These are phyloP conservation scores for Pterocarpus santalinus DNA, from an alignment of 306 rosid species.

Conservation along the genomic window DNA sequence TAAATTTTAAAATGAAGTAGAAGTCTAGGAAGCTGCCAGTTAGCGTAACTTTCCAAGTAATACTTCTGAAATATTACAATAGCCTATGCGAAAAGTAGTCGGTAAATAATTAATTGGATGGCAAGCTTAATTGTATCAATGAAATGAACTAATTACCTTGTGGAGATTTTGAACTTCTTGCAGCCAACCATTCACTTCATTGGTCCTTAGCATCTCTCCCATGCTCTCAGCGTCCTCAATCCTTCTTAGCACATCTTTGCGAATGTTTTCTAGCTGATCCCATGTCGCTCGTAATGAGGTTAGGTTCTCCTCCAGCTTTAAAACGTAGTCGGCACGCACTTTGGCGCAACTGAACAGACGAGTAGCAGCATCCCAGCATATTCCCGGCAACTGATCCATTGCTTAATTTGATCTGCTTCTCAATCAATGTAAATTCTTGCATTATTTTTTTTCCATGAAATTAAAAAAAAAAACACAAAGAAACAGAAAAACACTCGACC, in stretches of 20 bases:
- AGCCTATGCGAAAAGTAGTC: too few relatives aligned
- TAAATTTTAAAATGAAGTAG: too few relatives aligned
- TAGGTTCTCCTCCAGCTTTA: neutral
- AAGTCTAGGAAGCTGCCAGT: too few relatives aligned
- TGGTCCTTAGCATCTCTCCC: neutral
- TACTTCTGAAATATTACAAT: too few relatives aligned
- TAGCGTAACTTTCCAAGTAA: too few relatives aligned
- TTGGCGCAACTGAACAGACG: slow-evolving; percentile 5
- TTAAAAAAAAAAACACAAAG: neutral
- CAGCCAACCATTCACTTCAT: slow-evolving; percentile 35
- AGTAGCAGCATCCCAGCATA: neutral
- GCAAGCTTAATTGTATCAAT: too few relatives aligned
- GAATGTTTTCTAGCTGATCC: neutral
- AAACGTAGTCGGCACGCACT: neutral
- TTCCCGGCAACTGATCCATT: slow-evolving; percentile 44
- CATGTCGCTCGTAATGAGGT: neutral
- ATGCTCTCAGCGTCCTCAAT: neutral
- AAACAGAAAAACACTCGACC: neutral
- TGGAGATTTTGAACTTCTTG: slow-evolving; percentile 17
- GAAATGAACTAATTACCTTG: neutral
- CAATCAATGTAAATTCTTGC: neutral
- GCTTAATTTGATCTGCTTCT: neutral
- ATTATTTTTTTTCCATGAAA: neutral
- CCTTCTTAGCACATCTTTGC: neutral
- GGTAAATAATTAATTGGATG: too few relatives aligned